A percentile compares a stretch with the other conserved stretches of the same genome.
Conservation (phyloP, 176 grass and related monocot species). For the Triticum turgidum region DNA sequence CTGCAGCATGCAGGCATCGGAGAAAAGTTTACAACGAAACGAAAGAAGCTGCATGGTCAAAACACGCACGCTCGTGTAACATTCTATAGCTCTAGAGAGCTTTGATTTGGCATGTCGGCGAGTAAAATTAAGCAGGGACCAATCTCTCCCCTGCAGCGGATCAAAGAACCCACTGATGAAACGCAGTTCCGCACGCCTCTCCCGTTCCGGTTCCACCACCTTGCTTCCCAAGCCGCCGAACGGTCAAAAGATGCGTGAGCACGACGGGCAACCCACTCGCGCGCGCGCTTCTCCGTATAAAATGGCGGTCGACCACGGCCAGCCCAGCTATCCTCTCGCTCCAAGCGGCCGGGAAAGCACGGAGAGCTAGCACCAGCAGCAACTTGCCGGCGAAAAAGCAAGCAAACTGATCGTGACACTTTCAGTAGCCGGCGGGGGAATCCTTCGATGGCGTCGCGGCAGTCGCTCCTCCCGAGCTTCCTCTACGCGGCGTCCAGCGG, state of each 20-base stretch:
- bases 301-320: constrained; percentile 5
- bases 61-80: not conserved
- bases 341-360: not conserved
- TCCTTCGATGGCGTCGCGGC: constrained; percentile 41
- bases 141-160: not conserved
- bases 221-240: constrained; percentile 23
- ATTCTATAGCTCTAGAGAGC: not conserved
- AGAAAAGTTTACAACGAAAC: not conserved
- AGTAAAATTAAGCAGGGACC: not conserved
- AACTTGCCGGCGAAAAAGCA: not conserved
- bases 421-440: not conserved
- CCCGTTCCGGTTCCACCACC: not conserved
- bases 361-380: not conserved
- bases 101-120: not conserved
- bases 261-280: not conserved
- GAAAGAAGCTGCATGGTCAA: not conserved
- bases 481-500: constrained; percentile 44
- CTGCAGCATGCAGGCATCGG: too few relatives aligned
- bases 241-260: not conserved
- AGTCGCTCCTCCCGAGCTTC: constrained; percentile 64
- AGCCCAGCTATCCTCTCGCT: constrained; percentile 6
- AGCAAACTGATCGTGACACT: not conserved
- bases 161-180: not conserved
- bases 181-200: constrained; percentile 17
- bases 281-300: not conserved